Evolutionary conservation across 495 filamentous ascomycete genomes (phyloP).

Genomic region (Hypoxylon lienhwacheense): DNA sequence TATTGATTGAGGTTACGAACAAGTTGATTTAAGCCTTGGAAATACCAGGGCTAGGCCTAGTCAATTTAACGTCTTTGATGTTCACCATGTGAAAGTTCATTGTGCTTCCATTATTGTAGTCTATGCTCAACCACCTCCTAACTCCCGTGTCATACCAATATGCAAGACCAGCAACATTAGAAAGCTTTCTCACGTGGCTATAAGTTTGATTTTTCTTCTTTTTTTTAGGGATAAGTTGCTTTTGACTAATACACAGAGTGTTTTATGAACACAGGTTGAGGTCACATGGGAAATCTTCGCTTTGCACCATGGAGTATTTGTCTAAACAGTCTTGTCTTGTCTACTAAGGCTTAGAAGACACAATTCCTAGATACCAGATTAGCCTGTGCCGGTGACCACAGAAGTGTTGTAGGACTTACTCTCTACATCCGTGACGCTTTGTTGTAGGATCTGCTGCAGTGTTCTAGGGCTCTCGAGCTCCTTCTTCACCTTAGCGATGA

Average conservation of each 20-base stretch:
- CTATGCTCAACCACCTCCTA: conserved; percentile 3
- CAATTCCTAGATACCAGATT: conserved; percentile 50
- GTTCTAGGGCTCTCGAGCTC: conserved; percentile 96
- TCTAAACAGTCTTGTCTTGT: conserved; percentile 37
- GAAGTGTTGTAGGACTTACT: conserved; percentile 62
- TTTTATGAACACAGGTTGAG: conserved; percentile 40
- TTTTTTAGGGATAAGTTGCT: conserved; percentile 29
- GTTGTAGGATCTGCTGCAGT: conserved; percentile 91
- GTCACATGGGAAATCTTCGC: conserved; percentile 51
- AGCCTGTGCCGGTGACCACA: conserved; percentile 13
- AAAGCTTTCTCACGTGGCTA: not conserved
- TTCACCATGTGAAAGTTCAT: not conserved
- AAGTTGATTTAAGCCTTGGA: not conserved
- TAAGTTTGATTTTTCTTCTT: conserved; percentile 11
- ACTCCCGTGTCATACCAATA: not conserved
- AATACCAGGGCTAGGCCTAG: too few species aligned
- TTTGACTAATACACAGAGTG: conserved; percentile 46
- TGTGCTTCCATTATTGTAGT: conserved; percentile 2
- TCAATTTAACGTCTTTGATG: not conserved
- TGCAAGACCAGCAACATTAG: not conserved
- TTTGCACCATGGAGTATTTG: conserved; percentile 43
- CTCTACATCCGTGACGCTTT: conserved; percentile 94
- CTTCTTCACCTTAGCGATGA: conserved; percentile 97
- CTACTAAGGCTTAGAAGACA: conserved; percentile 59
- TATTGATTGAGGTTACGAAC: not conserved